Percentiles rank a stretch among this genome's conserved stretches.
phyloP scores from a whole-genome alignment of 345 rosid genomes.

The Anastatica hierochuntica region DNA sequence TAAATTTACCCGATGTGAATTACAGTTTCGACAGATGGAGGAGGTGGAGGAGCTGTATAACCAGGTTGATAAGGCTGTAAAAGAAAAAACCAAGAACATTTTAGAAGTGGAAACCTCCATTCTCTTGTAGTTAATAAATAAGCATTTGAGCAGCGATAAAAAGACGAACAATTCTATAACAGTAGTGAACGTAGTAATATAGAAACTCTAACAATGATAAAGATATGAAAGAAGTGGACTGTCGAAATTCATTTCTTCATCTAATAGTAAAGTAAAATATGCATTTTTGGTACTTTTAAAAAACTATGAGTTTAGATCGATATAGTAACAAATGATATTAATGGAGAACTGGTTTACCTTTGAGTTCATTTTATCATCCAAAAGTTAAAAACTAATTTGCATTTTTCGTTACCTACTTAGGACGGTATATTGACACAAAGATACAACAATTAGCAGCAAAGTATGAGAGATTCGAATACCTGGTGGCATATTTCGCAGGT shows the following conservation, averaged over 20 bases:
- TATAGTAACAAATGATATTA: no score
- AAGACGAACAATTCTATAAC: not conserved
- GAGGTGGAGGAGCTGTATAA: constrained; percentile 73
- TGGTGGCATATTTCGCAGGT: constrained; percentile 94
- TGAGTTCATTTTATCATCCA: no score
- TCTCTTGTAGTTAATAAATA: not conserved
- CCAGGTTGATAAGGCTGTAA: constrained; percentile 75
- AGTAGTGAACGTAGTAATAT: not conserved
- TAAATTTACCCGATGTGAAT: constrained; percentile 75
- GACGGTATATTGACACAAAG: not conserved
- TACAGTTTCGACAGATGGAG: constrained; percentile 53
- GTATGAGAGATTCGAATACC: constrained; percentile 47
- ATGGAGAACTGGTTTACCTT: no score
- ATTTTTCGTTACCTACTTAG: no score
- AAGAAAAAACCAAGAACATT: not conserved
- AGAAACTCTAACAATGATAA: no score
- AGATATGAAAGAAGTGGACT: no score
- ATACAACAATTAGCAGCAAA: no score
- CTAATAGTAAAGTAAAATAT: no score
- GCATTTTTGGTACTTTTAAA: no score
- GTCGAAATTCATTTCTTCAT: no score
- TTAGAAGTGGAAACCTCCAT: not conserved
- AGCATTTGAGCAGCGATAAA: not conserved
- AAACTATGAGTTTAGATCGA: no score
- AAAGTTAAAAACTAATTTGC: no score